phyloP scores from a whole-genome alignment of 2,329 filamentous ascomycete species.

The Coniochaeta ligniaria region DNA sequence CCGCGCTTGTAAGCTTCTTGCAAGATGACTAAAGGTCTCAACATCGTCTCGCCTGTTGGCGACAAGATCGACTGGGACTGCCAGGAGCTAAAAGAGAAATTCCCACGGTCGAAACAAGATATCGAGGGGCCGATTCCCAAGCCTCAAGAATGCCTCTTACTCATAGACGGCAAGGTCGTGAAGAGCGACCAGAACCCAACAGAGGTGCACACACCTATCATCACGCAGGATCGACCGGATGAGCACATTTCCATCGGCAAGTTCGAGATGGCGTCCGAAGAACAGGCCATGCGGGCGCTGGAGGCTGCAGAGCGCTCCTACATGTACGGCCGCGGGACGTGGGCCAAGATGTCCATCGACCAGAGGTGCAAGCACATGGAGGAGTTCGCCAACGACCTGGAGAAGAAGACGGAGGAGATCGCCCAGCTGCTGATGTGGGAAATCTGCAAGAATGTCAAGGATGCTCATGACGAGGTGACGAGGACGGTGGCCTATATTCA shows the following conservation, averaged over 20 bases:
- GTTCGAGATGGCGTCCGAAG: conserved; percentile 1
- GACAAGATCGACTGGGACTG: conserved; percentile 2
- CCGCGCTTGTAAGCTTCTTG: no score
- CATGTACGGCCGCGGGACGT: background rate
- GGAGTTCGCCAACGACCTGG: background rate
- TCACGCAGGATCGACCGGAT: background rate
- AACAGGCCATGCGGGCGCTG: background rate
- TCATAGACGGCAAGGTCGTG: conserved; percentile 1
- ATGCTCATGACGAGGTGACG: background rate
- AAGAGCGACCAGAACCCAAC: background rate
- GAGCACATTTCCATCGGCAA: background rate
- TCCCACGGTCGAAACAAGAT: background rate
- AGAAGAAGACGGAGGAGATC: background rate
- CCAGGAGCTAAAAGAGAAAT: background rate
- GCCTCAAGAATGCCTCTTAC: background rate
- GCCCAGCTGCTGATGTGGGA: conserved; percentile 2
- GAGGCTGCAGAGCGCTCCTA: background rate
- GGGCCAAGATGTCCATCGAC: background rate
- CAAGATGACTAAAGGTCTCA: background rate
- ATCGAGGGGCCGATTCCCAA: background rate
- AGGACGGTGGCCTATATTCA: conserved; percentile 1
- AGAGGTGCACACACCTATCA: background rate
- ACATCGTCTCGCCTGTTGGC: background rate
- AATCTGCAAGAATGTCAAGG: background rate
- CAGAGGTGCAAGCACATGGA: conserved; percentile 2